phyloP scores from a whole-genome alignment of 306 rosid species.

The Vicia sativa region DNA sequence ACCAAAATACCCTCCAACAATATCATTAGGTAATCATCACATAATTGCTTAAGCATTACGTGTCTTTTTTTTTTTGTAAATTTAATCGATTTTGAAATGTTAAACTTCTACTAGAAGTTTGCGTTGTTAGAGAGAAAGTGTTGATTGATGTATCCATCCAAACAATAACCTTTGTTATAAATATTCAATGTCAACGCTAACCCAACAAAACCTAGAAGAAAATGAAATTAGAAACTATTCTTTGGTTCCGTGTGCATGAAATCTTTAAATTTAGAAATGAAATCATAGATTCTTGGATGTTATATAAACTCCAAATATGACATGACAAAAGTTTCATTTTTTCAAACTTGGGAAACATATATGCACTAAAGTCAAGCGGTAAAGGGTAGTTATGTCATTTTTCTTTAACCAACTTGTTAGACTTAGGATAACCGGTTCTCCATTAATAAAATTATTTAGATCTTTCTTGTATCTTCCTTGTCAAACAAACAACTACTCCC shows the following conservation, averaged over 20 bases:
- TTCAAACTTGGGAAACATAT: conserved; percentile 20
- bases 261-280: conserved; percentile 3
- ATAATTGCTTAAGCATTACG: background rate
- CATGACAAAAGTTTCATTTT: background rate
- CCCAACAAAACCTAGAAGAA: conserved; percentile 3
- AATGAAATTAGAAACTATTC: background rate
- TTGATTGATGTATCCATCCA: background rate
- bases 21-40: background rate
- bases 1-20: background rate
- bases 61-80: background rate
- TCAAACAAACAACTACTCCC: conserved; percentile 28
- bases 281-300: conserved; percentile 25
- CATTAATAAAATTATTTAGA: conserved; percentile 25
- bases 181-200: conserved; percentile 32
- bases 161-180: conserved; percentile 14
- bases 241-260: conserved; percentile 26
- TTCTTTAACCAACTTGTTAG: conserved; percentile 40
- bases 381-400: conserved; percentile 55
- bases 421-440: conserved; percentile 44
- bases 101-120: background rate
- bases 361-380: conserved; percentile 50
- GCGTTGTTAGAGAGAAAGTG: background rate
- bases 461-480: conserved; percentile 26
- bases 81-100: background rate
- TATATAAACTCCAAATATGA: conserved; percentile 25